A percentile compares a stretch with the other conserved stretches of the same genome.
phyloP scores from a whole-genome alignment of 495 filamentous ascomycete species.

The Talaromyces liani region DNA sequence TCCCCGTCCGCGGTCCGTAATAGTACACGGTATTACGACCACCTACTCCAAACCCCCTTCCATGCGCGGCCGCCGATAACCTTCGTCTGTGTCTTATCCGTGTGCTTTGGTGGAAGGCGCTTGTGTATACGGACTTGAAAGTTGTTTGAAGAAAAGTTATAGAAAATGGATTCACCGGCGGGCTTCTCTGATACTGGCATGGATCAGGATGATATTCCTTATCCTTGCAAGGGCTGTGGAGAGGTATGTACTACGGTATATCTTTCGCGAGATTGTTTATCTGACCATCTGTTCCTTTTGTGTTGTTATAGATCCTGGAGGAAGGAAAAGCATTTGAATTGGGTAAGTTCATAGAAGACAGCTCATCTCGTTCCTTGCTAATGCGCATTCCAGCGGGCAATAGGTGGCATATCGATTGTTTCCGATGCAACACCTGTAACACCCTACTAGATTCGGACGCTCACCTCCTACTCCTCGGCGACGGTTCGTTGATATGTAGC shows the following conservation, averaged over 20 bases:
- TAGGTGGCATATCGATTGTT: conserved; percentile 99
- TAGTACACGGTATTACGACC: background rate
- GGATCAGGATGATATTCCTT: conserved; percentile 81
- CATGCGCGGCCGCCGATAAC: background rate
- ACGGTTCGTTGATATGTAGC: conserved; percentile 97
- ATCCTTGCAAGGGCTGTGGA: conserved; percentile 95
- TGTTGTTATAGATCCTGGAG: conserved; percentile 68
- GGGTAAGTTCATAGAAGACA: conserved; percentile 50
- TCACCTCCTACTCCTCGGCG: conserved; percentile 92
- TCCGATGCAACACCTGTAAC: conserved; percentile 93
- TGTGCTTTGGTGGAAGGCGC: background rate
- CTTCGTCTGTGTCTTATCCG: background rate
- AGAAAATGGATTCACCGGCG: conserved; percentile 32
- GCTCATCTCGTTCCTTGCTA: conserved; percentile 11
- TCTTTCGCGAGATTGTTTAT: conserved; percentile 8
- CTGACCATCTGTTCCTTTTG: conserved; percentile 9
- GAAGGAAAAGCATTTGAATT: conserved; percentile 98
- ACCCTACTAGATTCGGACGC: conserved; percentile 97
- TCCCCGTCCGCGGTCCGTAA: background rate
- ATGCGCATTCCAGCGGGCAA: conserved; percentile 64
- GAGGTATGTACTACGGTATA: conserved; percentile 55
- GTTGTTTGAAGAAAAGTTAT: background rate
- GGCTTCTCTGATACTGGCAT: conserved; percentile 72
- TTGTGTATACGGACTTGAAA: background rate
- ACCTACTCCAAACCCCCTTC: background rate